A percentile compares a stretch with the other conserved stretches of the same genome.
phyloP scores from a whole-genome alignment of 805 yeast genomes.

The Ogataea parapolymorpha region DNA sequence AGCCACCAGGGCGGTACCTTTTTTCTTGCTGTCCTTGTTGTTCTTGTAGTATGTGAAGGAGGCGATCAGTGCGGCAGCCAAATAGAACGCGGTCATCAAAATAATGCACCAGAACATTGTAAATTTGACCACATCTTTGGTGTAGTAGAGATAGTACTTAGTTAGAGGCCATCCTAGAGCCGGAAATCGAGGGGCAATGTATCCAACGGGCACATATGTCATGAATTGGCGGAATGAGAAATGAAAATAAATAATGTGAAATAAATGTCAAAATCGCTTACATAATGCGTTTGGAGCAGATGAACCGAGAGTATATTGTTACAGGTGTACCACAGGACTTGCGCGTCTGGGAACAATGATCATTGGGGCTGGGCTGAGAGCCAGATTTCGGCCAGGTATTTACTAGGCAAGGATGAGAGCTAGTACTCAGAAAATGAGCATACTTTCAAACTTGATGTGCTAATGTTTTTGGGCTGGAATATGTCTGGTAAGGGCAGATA shows the following conservation, averaged over 20 bases:
- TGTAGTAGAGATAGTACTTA: conserved; percentile 60
- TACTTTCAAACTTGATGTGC: no score
- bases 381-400: no score
- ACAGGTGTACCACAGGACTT: no score
- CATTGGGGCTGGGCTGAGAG: no score
- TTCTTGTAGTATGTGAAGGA: conserved; percentile 44
- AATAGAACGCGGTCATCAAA: conserved; percentile 59
- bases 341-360: no score
- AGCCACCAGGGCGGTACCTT: conserved; percentile 31
- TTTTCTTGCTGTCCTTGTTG: conserved; percentile 13
- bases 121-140: conserved; percentile 75
- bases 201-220: conserved; percentile 66
- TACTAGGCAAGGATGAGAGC: no score
- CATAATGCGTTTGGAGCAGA: no score
- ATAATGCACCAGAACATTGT: conserved; percentile 81
- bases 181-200: conserved; percentile 75
- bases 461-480: no score
- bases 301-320: no score
- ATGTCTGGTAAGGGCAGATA: no score
- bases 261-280: no score
- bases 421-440: no score
- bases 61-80: conserved; percentile 63
- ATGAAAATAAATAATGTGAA: neutral
- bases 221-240: neutral
- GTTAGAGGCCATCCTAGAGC: conserved; percentile 70